Base-by-base conservation (phyloP, 352 stramenopile genomes). In the Globisporangium splendens region DNA sequence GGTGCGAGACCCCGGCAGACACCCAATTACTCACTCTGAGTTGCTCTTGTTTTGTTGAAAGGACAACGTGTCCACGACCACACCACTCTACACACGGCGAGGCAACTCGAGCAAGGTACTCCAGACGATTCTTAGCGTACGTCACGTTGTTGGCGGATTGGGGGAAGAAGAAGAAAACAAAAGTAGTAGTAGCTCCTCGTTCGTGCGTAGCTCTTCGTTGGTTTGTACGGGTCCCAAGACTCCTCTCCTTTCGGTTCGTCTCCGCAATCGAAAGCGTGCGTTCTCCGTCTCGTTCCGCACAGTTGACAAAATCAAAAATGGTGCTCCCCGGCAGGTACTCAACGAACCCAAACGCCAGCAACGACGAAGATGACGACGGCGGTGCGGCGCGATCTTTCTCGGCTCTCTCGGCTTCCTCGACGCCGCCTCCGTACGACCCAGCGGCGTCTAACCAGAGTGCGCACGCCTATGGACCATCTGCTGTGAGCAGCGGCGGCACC, bases 181-280 rank as follows among this genome's bases (percentile, higher is more conserved):
- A 7, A 35, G 28, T 35, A 35, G 28, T 35, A 35, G 28, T 50
- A 53, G 10, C 47, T 53, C 28, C 24, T 41, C 47, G 22, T 21
- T 53, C 46, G 42, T 33, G 24, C 47, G 39, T 44, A 44, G 39
- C 39, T 44, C 13, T n/a, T 44, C 39, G 39, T 21, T 15, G 15
- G 48, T 53, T 31, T 51, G 46, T 51, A 35, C 28, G 39, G 39
- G 13, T 15, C 39, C 13, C 39, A 44, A 51, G 20, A 20, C 48
- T 28, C 24, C 17, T 35, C 38, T 28, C 24, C 31, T 52, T 13
- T 44, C 48, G 28, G 14, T 54, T 43, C 28, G 11, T 14, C 3
- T n/a, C 42, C 21, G 52, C 52, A 50, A 58, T 46, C 42, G 15
- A 52, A 59, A 59, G 53, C 53, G 53, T 51, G 53, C 24, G 28